These are phyloP conservation scores for Mariannaea elegans DNA, from an alignment of 2,329 filamentous ascomycete genomes.

Conservation along the genomic window DNA sequence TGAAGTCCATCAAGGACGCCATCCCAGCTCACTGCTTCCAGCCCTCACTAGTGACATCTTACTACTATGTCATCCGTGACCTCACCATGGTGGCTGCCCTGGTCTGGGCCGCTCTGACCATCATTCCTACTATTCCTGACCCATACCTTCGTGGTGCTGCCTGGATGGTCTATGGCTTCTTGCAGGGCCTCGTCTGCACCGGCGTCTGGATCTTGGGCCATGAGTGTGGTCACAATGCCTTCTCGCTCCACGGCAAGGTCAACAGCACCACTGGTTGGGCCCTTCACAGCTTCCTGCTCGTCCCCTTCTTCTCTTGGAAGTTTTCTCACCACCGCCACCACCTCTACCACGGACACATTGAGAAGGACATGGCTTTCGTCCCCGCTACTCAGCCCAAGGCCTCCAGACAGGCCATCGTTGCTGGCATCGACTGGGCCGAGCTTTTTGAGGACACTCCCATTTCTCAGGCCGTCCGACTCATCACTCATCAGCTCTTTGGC, in stretches of 20 bases:
- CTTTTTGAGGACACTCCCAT: slow-evolving; percentile 72
- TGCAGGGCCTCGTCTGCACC: slow-evolving; percentile 72
- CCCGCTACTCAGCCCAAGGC: slow-evolving; percentile 55
- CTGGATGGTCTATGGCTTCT: slow-evolving; percentile 69
- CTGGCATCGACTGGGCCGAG: slow-evolving; percentile 57
- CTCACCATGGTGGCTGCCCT: slow-evolving; percentile 58
- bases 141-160: slow-evolving; percentile 53
- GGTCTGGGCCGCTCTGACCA: slow-evolving; percentile 60
- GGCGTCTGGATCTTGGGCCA: slow-evolving; percentile 77
- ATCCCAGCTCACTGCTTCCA: slow-evolving; percentile 71
- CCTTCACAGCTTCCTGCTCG: slow-evolving; percentile 71
- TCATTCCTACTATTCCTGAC: slow-evolving; percentile 61
- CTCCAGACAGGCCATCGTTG: slow-evolving; percentile 45
- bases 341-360: slow-evolving; percentile 72
- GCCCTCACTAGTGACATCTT: slow-evolving; percentile 59
- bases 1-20: slow-evolving; percentile 49
- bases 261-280: slow-evolving; percentile 72
- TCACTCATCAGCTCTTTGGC: slow-evolving; percentile 70
- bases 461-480: slow-evolving; percentile 60
- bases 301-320: slow-evolving; percentile 79
- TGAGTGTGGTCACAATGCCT: slow-evolving; percentile 75
- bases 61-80: slow-evolving; percentile 66
- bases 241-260: slow-evolving; percentile 63
- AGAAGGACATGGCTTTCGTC: slow-evolving; percentile 73
- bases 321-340: slow-evolving; percentile 76